Evolutionary conservation across 371 early-diverging fungal species (phyloP), one percentile per base, ranked within the genome.

Genomic region (Mucor plumbeus): DNA sequence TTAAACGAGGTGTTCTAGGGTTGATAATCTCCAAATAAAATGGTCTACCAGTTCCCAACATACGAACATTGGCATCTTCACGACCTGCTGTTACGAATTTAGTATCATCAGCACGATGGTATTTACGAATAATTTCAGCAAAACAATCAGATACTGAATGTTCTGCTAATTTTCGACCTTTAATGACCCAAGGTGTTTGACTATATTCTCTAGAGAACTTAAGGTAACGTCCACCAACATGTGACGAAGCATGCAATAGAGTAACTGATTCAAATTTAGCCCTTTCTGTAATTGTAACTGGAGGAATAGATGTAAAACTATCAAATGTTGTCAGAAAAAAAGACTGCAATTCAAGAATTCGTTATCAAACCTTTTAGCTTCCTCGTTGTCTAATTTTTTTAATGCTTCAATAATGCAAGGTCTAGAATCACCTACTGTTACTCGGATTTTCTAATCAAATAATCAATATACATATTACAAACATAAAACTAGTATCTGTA

Each of bases 11-110:
- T 59, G 60, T 74, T 10, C 86, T 79, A 11, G 99, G 98, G 64
- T 98, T 92, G 15, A 88, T 81, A 54, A 99, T 64, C 69, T 96
- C 95, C 19, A 95, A 70, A 65, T 95, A 93, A 77, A 98, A 99
- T 7, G 99, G 99, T 40, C 99, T 82, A 14, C 99, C 99, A 36
- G 80, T 80, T 36, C 96, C 97, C 33, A 98, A 77, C 97, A 97
- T 97, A 34, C 94, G 87, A 9, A 99, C 99, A 79, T 99, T 97
- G 14, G 93, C 92, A 81, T 99, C 99, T 74, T 99, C 99, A 41
- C 99, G 88, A 5, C 99, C 99, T 3, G 98, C 90, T 0, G 93
- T 87, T 5, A 90, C 87, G 77, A 99, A 94, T 62, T 93, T 94
- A 77, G 87, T 75, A 59, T 88, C 83, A 62, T 86, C 84, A 7